These are phyloP conservation scores for Boletus rex-veris DNA, from an alignment of 768 basidiomycete genomes.

Conservation along the genomic window DNA sequence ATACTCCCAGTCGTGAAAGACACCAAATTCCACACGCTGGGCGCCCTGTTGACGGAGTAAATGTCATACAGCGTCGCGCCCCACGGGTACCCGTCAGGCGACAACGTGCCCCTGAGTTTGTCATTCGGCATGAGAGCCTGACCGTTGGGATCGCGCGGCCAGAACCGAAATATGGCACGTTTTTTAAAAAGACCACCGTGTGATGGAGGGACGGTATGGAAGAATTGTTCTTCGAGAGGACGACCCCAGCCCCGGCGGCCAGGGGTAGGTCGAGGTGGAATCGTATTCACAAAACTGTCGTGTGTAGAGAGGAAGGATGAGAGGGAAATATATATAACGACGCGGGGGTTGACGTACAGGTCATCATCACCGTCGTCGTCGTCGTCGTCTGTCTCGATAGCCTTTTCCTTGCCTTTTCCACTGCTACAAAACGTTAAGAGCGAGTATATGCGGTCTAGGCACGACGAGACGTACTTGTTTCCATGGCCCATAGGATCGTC, in stretches of 20 bases:
- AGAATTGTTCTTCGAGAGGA: not conserved
- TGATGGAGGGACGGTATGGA: conserved; percentile 3
- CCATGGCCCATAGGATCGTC: not conserved
- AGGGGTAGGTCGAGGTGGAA: too few relatives aligned
- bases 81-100: conserved; percentile 24
- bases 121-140: conserved; percentile 6
- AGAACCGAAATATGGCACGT: conserved; percentile 22
- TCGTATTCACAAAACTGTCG: too few relatives aligned
- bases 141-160: conserved; percentile 21
- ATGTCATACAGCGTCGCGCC: conserved; percentile 29
- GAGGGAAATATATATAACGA: too few relatives aligned
- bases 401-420: not conserved
- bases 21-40: accelerated
- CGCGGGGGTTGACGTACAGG: too few relatives aligned
- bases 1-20: conserved; percentile 21
- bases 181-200: not conserved
- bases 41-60: conserved; percentile 12
- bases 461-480: not conserved
- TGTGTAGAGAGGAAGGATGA: too few relatives aligned
- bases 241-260: conserved; percentile 9
- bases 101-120: conserved; percentile 12
- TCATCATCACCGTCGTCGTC: too few relatives aligned
- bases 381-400: not conserved
- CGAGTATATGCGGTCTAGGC: too few relatives aligned
- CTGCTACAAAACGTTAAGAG: too few relatives aligned